Conservation (phyloP, 2,329 filamentous ascomycete genomes). For the Albifimbria verrucaria region DNA sequence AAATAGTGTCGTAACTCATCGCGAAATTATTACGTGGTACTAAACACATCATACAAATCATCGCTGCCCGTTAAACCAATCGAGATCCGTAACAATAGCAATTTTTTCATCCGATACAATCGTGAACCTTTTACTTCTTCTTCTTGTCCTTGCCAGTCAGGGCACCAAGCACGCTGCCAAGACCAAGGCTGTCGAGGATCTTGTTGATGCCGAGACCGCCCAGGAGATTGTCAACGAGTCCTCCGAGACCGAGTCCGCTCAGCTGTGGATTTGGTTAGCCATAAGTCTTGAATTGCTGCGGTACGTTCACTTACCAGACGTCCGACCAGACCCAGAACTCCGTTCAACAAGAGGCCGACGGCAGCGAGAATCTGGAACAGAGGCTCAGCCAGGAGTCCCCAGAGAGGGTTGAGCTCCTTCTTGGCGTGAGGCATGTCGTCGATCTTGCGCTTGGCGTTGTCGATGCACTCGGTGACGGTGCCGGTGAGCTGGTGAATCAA, state of each 20-base stretch:
- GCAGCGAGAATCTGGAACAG: slow-evolving; percentile 90
- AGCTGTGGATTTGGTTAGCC: slow-evolving; percentile 38
- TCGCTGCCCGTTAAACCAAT: background rate
- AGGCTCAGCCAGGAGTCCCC: slow-evolving; percentile 78
- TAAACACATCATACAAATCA: background rate
- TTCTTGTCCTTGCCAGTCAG: slow-evolving; percentile 44
- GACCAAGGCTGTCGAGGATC: slow-evolving; percentile 69
- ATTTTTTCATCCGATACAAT: too few species aligned
- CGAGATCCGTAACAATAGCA: background rate
- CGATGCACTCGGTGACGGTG: slow-evolving; percentile 77
- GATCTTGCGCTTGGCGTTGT: slow-evolving; percentile 84
- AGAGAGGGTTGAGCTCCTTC: slow-evolving; percentile 90
- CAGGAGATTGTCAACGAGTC: slow-evolving; percentile 74
- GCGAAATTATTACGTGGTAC: background rate
- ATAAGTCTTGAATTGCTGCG: background rate
- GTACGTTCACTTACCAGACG: slow-evolving; percentile 49
- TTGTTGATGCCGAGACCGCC: slow-evolving; percentile 74
- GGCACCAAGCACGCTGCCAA: slow-evolving; percentile 44
- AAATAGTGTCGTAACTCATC: background rate
- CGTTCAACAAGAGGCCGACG: slow-evolving; percentile 76
- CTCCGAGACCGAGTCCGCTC: slow-evolving; percentile 77
- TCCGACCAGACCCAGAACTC: slow-evolving; percentile 82
- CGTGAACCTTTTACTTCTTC: slow-evolving; percentile 11
- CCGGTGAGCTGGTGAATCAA: slow-evolving; percentile 59
- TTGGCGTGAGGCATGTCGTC: slow-evolving; percentile 91